Evolutionary conservation across 108 stramenopile genomes (phyloP).

Genomic region (Skeletonema grethae): DNA sequence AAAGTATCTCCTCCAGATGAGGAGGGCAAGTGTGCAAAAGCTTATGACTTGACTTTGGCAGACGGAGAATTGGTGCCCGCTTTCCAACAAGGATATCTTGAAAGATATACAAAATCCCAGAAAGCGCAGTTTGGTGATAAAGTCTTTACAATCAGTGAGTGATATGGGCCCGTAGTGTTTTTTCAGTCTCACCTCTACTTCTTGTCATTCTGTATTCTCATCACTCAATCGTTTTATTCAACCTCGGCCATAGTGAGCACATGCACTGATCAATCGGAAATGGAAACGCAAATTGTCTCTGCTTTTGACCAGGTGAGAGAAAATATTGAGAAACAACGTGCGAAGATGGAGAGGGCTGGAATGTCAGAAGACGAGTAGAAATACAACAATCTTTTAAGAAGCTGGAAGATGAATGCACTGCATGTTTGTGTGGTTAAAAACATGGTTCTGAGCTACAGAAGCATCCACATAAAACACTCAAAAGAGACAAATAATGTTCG

Average conservation of each 20-base stretch:
- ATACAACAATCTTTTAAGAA: not conserved
- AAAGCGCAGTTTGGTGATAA: slow-evolving; percentile 22
- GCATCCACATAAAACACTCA: not conserved
- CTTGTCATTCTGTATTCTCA: not conserved
- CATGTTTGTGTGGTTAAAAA: not conserved
- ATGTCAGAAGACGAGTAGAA: not conserved
- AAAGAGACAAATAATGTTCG: too few relatives aligned
- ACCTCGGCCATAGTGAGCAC: not conserved
- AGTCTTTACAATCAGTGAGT: slow-evolving; percentile 20
- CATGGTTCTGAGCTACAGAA: not conserved
- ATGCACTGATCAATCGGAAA: slow-evolving; percentile 26
- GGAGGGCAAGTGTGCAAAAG: slow-evolving; percentile 16
- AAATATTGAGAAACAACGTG: slow-evolving; percentile 15
- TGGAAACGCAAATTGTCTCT: slow-evolving; percentile 31
- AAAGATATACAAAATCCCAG: slow-evolving; percentile 4
- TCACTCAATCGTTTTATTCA: not conserved
- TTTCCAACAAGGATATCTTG: slow-evolving; percentile 13
- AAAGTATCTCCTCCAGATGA: slow-evolving; percentile 21
- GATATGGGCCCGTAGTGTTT: not conserved
- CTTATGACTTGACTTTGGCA: slow-evolving; percentile 17
- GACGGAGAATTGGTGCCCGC: slow-evolving; percentile 14
- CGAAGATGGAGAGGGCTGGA: slow-evolving; percentile 14
- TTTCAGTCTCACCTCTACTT: not conserved
- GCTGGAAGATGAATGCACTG: not conserved
- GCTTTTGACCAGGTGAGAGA: slow-evolving; percentile 22